Conservation (phyloP, 2,329 filamentous ascomycete genomes). For the Botrytis paeoniae region DNA sequence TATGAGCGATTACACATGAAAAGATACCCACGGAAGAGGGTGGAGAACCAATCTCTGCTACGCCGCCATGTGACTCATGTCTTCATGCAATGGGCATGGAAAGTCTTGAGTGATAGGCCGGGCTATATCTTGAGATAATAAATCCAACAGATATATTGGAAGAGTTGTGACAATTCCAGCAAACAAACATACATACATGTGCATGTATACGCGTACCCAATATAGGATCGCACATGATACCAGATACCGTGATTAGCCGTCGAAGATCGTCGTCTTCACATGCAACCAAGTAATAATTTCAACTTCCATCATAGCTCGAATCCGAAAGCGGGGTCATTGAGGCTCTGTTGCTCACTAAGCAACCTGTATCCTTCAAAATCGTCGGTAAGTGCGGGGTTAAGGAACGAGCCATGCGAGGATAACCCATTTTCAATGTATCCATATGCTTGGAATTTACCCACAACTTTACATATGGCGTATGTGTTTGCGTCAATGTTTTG, state of each 20-base stretch:
- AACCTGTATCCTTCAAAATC: background rate
- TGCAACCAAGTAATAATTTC: background rate
- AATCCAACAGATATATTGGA: background rate
- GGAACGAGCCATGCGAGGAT: background rate
- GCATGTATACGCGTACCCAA: background rate
- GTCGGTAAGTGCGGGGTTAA: background rate
- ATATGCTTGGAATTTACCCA: background rate
- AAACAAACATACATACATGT: background rate
- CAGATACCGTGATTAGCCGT: background rate
- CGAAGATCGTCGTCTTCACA: background rate
- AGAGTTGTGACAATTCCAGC: background rate
- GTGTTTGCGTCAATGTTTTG: background rate
- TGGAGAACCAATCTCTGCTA: background rate
- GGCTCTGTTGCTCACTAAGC: conserved; percentile 5
- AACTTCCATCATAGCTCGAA: background rate
- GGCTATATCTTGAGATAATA: conserved; percentile 1
- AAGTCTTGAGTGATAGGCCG: background rate
- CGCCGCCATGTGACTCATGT: background rate
- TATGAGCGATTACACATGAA: background rate
- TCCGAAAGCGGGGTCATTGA: background rate
- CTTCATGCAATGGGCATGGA: background rate
- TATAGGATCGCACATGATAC: background rate
- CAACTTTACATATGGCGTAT: background rate
- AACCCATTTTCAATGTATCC: background rate
- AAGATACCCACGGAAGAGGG: background rate